A percentile compares a stretch with the other conserved stretches of the same genome.
These are phyloP conservation scores for Fusarium sp. DNA, from an alignment of 2,329 filamentous ascomycete genomes.

Conservation along the genomic window DNA sequence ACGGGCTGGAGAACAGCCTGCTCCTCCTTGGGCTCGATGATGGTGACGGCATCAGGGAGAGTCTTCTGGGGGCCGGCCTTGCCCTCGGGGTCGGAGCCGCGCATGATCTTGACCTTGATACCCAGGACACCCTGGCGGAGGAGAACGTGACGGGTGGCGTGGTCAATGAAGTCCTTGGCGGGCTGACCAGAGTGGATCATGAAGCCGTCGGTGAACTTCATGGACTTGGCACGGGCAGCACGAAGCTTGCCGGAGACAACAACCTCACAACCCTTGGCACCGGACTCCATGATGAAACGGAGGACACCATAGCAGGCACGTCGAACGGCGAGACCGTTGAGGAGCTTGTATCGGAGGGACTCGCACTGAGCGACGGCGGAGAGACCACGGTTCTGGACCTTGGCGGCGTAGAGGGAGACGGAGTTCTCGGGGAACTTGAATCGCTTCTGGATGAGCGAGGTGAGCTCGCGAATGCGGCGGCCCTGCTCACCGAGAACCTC, in stretches of 20 bases:
- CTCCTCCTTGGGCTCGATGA: conserved; percentile 99
- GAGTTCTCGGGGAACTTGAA: conserved; percentile 99
- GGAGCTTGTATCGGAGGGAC: conserved; percentile 99
- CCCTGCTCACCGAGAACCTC: conserved; percentile 99
- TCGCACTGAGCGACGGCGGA: conserved; percentile 99
- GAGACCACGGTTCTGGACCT: conserved; percentile 99
- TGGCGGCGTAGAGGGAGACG: conserved; percentile 99
- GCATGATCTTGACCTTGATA: conserved; percentile 99
- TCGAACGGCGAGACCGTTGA: conserved; percentile 98
- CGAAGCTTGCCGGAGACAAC: conserved; percentile 99
- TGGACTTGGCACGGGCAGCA: conserved; percentile 98
- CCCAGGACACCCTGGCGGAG: conserved; percentile 99
- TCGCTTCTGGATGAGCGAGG: conserved; percentile 99
- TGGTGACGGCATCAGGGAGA: conserved; percentile 97
- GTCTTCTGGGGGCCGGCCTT: conserved; percentile 98
- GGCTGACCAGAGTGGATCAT: conserved; percentile 99
- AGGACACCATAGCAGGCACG: conserved; percentile 99
- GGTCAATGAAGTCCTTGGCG: conserved; percentile 99
- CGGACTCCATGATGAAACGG: conserved; percentile 99
- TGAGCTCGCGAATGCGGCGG: conserved; percentile 99
- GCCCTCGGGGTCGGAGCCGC: conserved; percentile 98
- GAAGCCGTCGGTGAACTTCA: conserved; percentile 99
- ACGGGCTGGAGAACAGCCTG: conserved; percentile 92
- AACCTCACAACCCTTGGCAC: conserved; percentile 99
- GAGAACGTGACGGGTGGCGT: conserved; percentile 97